Evolutionary conservation across 805 yeast genomes (phyloP), one percentile per base, ranked within the genome.

Genomic region (Pichia sporocuriosa): DNA sequence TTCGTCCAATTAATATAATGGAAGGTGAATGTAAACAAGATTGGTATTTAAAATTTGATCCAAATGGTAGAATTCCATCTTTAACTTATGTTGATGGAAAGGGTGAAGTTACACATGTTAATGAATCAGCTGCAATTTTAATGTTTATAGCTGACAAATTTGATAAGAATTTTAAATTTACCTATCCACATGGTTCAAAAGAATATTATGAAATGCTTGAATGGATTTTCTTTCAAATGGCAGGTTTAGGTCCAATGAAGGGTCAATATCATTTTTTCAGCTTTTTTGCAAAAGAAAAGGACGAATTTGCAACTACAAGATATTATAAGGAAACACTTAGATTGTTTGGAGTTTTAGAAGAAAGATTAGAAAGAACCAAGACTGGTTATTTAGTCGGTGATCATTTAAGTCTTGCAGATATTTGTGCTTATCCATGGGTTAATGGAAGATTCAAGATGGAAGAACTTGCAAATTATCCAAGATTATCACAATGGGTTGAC

Each of bases 51-150:
- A 64, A 71, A 40, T 57, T 76, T 53, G 77, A 79, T 56, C 79
- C 81, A 16, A 78, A 79, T 51, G 84, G 86, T 5, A 64, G 77
- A 51, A 73, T 81, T 38, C 86, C 87, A 22, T 68, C 78, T 0
- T 57, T 81, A 27, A 62, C 64, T 1, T 69, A 67, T 46, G 64
- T 50, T 17, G 54, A 58, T 30, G 52, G 56, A 27, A 63, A 69
- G 5, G 79, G 77, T 4, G 58, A 70, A 31, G 56, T 56, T 7
- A 65, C 66, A 24, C 61, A 72, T 19, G 54, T 81, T 22, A 69
- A 70, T 49, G 85, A 80, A 59, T 68, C 79, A 26, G 84, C 73
- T 25, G 83, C 85, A 2, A 79, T 80, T 46, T 56, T 81, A 58
- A 60, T 66, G 44, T 81, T 77, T 55, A 57, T 80, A 30, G 76